Evolutionary conservation across 208 protist genomes (phyloP).

Genomic region (Trypanosoma rangeli): DNA sequence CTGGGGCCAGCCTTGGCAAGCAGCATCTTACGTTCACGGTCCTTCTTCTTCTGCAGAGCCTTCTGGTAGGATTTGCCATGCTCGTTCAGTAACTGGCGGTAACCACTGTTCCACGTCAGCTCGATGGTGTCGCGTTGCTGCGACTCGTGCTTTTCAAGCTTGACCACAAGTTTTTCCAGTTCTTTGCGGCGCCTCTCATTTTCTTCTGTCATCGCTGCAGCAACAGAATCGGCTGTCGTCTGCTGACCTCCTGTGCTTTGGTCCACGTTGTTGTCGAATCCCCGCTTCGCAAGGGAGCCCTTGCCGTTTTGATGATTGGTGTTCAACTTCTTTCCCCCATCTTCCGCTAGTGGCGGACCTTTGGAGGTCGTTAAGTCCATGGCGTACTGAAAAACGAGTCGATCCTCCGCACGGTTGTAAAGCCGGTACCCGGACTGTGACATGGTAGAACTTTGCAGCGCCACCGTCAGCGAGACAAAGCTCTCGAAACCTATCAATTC

Average conservation of each 20-base stretch:
- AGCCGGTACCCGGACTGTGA: conserved; percentile 60
- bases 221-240: conserved; percentile 4
- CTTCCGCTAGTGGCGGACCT: conserved; percentile 35
- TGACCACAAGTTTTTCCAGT: conserved; percentile 12
- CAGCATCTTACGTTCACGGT: conserved; percentile 63
- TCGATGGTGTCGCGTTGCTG: conserved; percentile 30
- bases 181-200: conserved; percentile 34
- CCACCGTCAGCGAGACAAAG: conserved; percentile 48
- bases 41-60: conserved; percentile 51
- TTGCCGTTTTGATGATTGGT: conserved; percentile 25
- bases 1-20: conserved; percentile 60
- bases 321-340: conserved; percentile 15
- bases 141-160: conserved; percentile 31
- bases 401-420: conserved; percentile 67
- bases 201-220: conserved; percentile 3
- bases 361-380: conserved; percentile 42
- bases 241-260: conserved; percentile 16
- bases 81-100: conserved; percentile 50
- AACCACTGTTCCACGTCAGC: conserved; percentile 12
- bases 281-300: conserved; percentile 6
- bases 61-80: conserved; percentile 44
- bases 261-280: not conserved
- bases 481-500: conserved; percentile 63
- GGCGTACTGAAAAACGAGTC: conserved; percentile 70
- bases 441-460: conserved; percentile 48